A percentile compares a stretch with the other conserved stretches of the same genome.
phyloP scores from a whole-genome alignment of 441 rosid species.

The Euphorbia schlechtendalii region DNA sequence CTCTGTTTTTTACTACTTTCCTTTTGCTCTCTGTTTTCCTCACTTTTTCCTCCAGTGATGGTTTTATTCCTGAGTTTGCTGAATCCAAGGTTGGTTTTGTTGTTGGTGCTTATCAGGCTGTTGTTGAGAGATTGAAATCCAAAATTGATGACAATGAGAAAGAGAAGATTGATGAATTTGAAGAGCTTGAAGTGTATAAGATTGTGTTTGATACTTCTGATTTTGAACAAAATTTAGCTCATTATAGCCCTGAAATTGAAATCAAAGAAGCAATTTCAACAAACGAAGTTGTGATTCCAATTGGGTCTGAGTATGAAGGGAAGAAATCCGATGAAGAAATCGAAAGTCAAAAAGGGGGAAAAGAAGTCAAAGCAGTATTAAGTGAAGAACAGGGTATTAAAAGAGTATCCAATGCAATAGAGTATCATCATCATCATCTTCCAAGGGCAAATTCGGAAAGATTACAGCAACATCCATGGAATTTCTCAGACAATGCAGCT shows the following conservation, averaged over 20 bases:
- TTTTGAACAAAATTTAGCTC: constrained; percentile 22
- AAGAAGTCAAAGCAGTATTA: constrained; percentile 38
- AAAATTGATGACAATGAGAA: constrained; percentile 28
- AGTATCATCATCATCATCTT: constrained; percentile 13
- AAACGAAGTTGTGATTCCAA: constrained; percentile 21
- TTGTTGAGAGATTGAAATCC: constrained; percentile 34
- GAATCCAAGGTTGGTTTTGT: constrained; percentile 35
- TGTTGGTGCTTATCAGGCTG: constrained; percentile 29
- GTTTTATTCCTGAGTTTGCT: constrained; percentile 7
- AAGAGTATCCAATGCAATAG: constrained; percentile 46
- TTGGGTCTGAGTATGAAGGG: constrained; percentile 19
- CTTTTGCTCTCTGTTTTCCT: constrained; percentile 55
- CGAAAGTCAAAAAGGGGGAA: constrained; percentile 28
- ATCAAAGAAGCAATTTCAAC: constrained; percentile 13
- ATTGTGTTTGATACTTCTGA: constrained; percentile 48
- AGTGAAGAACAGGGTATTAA: constrained; percentile 27
- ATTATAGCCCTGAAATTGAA: constrained; percentile 5
- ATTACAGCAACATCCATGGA: no score
- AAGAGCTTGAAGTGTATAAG: constrained; percentile 54
- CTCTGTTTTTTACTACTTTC: constrained; percentile 64
- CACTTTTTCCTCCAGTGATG: constrained; percentile 33
- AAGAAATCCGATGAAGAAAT: constrained; percentile 31
- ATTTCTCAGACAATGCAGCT: no score
- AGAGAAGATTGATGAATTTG: constrained; percentile 27
- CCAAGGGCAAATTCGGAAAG: no score